Evolutionary conservation across 805 yeast species (phyloP), one percentile per base, ranked within the genome.

Genomic region (Wickerhamiella shivajii): DNA sequence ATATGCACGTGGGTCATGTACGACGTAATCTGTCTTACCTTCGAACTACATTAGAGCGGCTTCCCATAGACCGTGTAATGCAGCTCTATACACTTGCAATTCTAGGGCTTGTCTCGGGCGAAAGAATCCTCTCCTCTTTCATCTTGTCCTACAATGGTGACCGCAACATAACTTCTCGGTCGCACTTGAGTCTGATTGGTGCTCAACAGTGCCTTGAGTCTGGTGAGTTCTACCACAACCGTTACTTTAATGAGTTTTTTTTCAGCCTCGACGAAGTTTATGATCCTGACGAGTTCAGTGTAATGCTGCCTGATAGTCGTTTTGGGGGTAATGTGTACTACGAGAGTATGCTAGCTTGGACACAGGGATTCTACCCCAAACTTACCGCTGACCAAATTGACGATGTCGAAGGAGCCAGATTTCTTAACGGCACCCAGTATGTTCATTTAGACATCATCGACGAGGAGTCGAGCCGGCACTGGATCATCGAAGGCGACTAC

Each of bases 71-170:
- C n/a, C n/a, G n/a, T n/a, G n/a, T n/a, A n/a, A n/a, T n/a, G n/a
- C n/a, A n/a, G n/a, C n/a, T n/a, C n/a, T n/a, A n/a, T n/a, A 16
- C 20, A 10, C 22, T 27, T 15, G 30, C 30, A 3, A 8, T 18
- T 5, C 13, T 27, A 7, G 18, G 17, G 7, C 31, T 36, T n/a
- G 40, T 29, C 12, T 25, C 39, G 9, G 43, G 40, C 26, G 41
- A 39, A 14, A 15, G 21, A 15, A 27, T 49, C 15, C 54, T 61
- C 10, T 69, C 69, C 11, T 50, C 67, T 3, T 60, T 59, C 37
- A 59, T 65, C 42, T 63, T 63, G 40, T 65, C 64, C 23, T 55
- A 70, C 41, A 70, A 65, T 46, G 67, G 66, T 36, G 71, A 66
- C 44, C 56, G 71, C 41, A 55, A 61, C 29, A 51, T 60, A 22